Percentiles rank a stretch among this genome's conserved stretches.
phyloP scores from a whole-genome alignment of 176 grass and related monocot species.

The Zizania latifolia region DNA sequence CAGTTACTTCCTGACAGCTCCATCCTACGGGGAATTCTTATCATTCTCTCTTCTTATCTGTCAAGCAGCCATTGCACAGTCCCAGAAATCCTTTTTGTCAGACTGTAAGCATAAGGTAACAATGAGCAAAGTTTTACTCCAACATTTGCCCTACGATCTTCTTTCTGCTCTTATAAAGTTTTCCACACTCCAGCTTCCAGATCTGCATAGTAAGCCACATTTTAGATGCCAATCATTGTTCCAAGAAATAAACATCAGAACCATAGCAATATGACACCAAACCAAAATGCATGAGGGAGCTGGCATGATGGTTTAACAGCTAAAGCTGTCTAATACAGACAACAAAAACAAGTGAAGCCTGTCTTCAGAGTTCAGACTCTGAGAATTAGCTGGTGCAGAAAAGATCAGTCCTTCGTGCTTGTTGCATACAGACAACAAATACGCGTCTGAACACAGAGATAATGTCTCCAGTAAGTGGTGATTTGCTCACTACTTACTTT shows the following conservation, averaged over 20 bases:
- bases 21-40: slow-evolving; percentile 16
- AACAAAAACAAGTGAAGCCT: neutral
- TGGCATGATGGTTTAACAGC: neutral
- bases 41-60: slow-evolving; percentile 4
- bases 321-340: slow-evolving; percentile 5
- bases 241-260: neutral
- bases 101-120: neutral
- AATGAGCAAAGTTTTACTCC: neutral
- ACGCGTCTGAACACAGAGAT: too few species aligned
- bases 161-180: neutral
- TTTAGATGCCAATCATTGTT: neutral
- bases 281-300: neutral
- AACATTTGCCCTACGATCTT: neutral
- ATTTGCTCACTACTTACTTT: too few species aligned
- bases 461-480: too few species aligned
- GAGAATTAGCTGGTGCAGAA: neutral
- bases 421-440: too few species aligned
- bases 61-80: neutral
- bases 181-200: neutral
- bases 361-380: slow-evolving; percentile 1
- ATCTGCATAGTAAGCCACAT: neutral
- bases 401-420: too few species aligned
- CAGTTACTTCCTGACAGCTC: slow-evolving; percentile 15
- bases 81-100: neutral
- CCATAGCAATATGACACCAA: neutral